Evolutionary conservation across 1,284 basidiomycete species (phyloP).

Genomic region (Trichosporon coremiiforme): DNA sequence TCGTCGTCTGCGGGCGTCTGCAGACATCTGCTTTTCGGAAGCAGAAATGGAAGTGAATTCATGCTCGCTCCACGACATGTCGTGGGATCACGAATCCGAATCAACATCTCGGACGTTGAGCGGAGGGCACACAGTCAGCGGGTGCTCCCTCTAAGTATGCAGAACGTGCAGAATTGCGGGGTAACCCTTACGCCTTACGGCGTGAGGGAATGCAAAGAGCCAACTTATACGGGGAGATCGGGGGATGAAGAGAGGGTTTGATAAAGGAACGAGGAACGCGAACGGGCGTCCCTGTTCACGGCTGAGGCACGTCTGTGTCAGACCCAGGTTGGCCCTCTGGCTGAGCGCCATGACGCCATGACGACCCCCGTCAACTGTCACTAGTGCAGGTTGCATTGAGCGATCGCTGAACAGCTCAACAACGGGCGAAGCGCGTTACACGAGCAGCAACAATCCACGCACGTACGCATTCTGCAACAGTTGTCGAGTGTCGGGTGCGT

Average conservation of each 20-base stretch:
- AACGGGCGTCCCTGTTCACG: neutral
- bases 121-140: too few species aligned
- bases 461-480: neutral
- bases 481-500: constrained; percentile 2
- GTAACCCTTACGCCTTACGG: neutral
- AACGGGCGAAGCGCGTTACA: neutral
- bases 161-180: neutral
- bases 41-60: neutral
- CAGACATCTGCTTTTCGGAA: neutral
- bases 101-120: neutral
- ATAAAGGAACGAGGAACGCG: constrained; percentile 5
- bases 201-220: neutral
- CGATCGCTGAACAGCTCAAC: neutral
- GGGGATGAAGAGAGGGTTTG: neutral
- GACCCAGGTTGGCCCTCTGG: neutral
- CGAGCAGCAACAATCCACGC: neutral
- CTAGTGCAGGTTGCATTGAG: neutral
- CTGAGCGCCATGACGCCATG: neutral
- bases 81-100: neutral
- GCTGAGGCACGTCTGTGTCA: constrained; percentile 2
- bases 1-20: too few species aligned
- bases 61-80: neutral
- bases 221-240: neutral
- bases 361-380: neutral
- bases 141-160: neutral